phyloP scores from a whole-genome alignment of 2,329 filamentous ascomycete genomes.

The Pestalotiopsis fici region DNA sequence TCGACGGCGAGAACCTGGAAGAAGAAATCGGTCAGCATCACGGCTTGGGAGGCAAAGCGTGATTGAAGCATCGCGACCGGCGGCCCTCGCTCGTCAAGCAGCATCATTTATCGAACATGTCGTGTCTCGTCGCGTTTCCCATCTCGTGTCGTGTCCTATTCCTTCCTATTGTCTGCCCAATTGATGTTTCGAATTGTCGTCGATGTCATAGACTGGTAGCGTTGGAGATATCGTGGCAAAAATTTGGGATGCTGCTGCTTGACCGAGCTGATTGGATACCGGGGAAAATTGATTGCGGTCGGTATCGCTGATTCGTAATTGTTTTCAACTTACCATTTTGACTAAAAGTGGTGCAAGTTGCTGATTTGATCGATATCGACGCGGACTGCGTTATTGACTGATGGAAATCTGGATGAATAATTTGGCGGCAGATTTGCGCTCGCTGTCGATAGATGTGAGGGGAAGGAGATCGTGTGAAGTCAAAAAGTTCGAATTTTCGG shows the following conservation, averaged over 20 bases:
- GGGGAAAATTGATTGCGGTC: background rate
- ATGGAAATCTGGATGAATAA: slow-evolving; percentile 49
- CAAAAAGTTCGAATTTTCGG: slow-evolving; percentile 39
- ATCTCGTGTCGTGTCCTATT: background rate
- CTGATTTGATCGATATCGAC: slow-evolving; percentile 39
- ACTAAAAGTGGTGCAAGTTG: slow-evolving; percentile 49
- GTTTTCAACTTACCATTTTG: slow-evolving; percentile 67
- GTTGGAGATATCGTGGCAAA: slow-evolving; percentile 13
- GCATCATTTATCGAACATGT: background rate
- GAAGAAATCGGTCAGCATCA: slow-evolving; percentile 47
- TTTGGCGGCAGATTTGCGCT: slow-evolving; percentile 51
- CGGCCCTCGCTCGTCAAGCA: slow-evolving; percentile 2
- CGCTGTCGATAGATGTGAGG: slow-evolving; percentile 36
- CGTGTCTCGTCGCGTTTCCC: background rate
- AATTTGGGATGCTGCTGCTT: background rate
- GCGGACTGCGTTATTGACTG: slow-evolving; percentile 49
- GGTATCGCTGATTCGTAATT: background rate
- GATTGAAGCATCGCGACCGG: background rate
- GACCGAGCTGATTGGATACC: background rate
- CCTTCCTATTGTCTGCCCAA: background rate
- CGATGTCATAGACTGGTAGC: slow-evolving; percentile 8
- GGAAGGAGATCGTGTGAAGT: slow-evolving; percentile 48
- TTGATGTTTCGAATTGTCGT: slow-evolving; percentile 3
- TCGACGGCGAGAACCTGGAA: slow-evolving; percentile 98
- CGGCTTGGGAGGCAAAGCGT: slow-evolving; percentile 8